Evolutionary conservation across 805 yeast genomes (phyloP).

Genomic region (Monosporozyma solicola): DNA sequence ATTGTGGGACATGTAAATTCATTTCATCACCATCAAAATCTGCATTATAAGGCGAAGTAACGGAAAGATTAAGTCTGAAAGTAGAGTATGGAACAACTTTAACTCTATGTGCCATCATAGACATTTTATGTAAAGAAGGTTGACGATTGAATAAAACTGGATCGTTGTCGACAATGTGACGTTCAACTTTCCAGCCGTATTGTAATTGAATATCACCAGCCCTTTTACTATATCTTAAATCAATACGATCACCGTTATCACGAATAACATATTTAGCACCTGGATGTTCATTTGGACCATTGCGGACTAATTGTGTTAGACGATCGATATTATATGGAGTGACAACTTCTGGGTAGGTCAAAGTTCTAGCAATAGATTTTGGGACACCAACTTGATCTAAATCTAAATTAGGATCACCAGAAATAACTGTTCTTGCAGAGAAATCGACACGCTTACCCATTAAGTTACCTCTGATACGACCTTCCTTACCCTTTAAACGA

Average conservation of each 20-base stretch:
- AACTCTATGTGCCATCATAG: conserved; percentile 99
- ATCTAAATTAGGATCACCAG: conserved; percentile 97
- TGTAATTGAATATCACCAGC: conserved; percentile 97
- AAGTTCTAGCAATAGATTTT: conserved; percentile 86
- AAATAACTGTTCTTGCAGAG: conserved; percentile 97
- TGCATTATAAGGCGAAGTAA: conserved; percentile 98
- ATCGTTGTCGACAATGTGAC: conserved; percentile 95
- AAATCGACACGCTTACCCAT: conserved; percentile 99
- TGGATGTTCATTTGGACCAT: conserved; percentile 98
- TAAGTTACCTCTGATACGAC: conserved; percentile 94
- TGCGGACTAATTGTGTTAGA: conserved; percentile 85
- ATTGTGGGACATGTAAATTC: conserved; percentile 98
- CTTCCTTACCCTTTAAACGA: conserved; percentile 99
- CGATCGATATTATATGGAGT: conserved; percentile 95
- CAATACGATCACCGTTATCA: conserved; percentile 98
- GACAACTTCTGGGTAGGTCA: conserved; percentile 94
- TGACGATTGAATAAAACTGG: conserved; percentile 98
- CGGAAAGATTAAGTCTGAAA: conserved; percentile 90
- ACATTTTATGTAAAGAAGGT: conserved; percentile 98
- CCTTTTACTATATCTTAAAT: conserved; percentile 90
- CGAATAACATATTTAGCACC: conserved; percentile 98
- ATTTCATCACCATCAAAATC: conserved; percentile 99
- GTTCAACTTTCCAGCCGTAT: conserved; percentile 98
- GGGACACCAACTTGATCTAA: conserved; percentile 99
- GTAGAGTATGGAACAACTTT: conserved; percentile 98